Conservation (phyloP, 768 basidiomycete species). For the Phallus indusiatus region DNA sequence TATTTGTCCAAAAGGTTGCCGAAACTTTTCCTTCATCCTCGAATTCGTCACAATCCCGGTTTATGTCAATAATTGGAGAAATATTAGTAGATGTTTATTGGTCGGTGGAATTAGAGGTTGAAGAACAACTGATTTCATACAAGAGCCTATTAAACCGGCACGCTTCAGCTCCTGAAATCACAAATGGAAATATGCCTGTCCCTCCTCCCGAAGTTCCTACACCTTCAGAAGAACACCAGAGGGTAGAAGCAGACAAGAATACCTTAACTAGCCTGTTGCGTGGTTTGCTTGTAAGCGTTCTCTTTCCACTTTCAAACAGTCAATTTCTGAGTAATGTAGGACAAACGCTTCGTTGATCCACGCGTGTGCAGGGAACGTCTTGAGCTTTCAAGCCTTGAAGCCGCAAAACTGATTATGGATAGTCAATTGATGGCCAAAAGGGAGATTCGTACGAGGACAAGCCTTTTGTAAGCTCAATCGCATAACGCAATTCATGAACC, state of each 20-base stretch:
- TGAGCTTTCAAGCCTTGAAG: constrained; percentile 53
- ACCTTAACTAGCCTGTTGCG: constrained; percentile 49
- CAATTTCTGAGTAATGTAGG: neutral
- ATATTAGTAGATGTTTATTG: constrained; percentile 72
- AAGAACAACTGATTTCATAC: constrained; percentile 55
- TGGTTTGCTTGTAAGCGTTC: constrained; percentile 46
- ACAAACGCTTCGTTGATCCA: constrained; percentile 41
- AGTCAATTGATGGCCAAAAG: constrained; percentile 61
- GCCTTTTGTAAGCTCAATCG: constrained; percentile 53
- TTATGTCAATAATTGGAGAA: constrained; percentile 43
- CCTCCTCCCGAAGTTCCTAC: neutral
- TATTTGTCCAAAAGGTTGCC: constrained; percentile 57
- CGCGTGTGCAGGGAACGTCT: constrained; percentile 65
- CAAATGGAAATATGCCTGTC: neutral
- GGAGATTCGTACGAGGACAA: constrained; percentile 72
- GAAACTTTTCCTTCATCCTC: constrained; percentile 62
- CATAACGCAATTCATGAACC: neutral
- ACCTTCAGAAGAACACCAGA: constrained; percentile 6
- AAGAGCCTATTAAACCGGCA: constrained; percentile 28
- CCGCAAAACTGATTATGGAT: constrained; percentile 61
- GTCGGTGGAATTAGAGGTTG: constrained; percentile 69
- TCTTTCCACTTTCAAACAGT: neutral
- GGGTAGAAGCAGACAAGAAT: constrained; percentile 54
- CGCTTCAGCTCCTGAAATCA: neutral
- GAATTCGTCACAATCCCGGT: constrained; percentile 27